These are phyloP conservation scores for Asclepias syriaca DNA, from an alignment of 257 asterid genomes.

Conservation along the genomic window DNA sequence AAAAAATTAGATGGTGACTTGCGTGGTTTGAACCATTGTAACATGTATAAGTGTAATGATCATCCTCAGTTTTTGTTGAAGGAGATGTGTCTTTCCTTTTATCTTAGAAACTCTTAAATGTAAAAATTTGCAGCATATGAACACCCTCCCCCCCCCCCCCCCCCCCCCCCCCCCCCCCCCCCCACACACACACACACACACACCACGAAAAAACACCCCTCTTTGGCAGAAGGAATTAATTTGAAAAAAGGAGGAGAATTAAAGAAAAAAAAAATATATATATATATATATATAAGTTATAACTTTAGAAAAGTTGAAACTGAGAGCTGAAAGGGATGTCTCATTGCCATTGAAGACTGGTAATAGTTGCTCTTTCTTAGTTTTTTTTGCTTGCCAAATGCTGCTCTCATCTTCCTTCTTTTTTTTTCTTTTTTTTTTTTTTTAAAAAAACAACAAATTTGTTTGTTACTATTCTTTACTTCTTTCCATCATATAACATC, in stretches of 20 bases:
- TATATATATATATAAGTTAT: no score
- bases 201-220: no score
- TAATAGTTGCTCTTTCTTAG: background rate
- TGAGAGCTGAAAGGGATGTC: background rate
- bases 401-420: background rate
- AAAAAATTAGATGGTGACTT: slow-evolving; percentile 10
- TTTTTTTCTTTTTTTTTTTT: no score
- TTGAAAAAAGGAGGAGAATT: no score
- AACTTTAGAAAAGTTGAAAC: background rate
- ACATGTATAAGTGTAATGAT: slow-evolving; percentile 27
- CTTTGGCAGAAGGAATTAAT: background rate
- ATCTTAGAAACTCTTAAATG: background rate
- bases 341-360: background rate
- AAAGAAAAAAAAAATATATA: no score
- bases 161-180: background rate
- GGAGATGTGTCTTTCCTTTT: slow-evolving; percentile 25
- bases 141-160: background rate
- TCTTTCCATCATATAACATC: background rate
- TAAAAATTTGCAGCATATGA: background rate
- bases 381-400: background rate
- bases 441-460: no score
- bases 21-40: slow-evolving; percentile 27
- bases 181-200: no score
- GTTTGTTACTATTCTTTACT: background rate
- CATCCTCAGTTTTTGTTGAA: slow-evolving; percentile 43